Base-by-base conservation (phyloP, 805 yeast species). In the Sungouiella blattae region DNA sequence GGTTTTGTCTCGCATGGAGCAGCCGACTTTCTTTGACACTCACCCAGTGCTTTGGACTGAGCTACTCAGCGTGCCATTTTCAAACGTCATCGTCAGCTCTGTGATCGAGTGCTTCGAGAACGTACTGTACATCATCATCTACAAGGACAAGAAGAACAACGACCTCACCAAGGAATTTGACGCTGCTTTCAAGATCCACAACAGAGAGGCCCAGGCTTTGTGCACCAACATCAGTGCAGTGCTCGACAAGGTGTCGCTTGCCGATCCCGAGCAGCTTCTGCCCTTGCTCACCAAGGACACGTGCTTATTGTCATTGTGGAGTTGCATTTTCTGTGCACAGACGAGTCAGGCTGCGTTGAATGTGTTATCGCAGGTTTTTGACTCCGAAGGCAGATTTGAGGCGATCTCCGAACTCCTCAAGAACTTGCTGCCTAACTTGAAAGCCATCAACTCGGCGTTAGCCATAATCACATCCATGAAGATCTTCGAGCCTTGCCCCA, bases 351-450 rank as follows among this genome's bases (percentile, higher is more conserved):
- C 81, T 1, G 83, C 89, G 1, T 71, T 84, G 5, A 82, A 82
- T 42, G 68, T 87, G 14, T 55, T 88, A 3, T 82, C 83, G 49
- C 91, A 85, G 45, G 77, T 85, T 0, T 83, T 77, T 55, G 94
- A 87, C 55, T 80, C 77, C 36, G 64, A 60, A 23, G 96, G 89
- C 12, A 73, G 96, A 49, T 60, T 77, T 23, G 95, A 85, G 55
- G 87, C 88, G 23, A 67, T 86, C n/a, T 71, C 69, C 4, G 52
- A 80, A 24, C 58, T 88, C 17, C 56, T 58, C 7, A 51, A 60
- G 6, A 67, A 75, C 36, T 52, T 80, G 11, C 50, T 58, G 2
- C 52, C 61, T 6, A 71, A 80, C 6, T 47, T 87, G 4, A 46
- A 46, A 3, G 77, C 87, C 0, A 62, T 77, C 17, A 71, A 64